Conservation (phyloP, 768 basidiomycete species). For the Pilatotrama ljubarskyi region DNA sequence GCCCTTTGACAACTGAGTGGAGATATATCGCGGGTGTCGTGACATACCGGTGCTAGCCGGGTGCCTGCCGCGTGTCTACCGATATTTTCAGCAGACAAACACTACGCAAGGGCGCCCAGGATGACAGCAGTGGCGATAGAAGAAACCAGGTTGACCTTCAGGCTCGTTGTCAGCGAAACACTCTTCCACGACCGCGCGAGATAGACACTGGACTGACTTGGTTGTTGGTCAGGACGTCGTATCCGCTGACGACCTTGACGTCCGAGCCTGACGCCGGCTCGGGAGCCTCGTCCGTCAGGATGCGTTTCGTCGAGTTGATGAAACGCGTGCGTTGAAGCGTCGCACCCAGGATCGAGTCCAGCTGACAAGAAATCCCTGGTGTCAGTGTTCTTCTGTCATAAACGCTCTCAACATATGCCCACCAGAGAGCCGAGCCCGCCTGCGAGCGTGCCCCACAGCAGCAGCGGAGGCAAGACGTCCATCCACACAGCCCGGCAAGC, state of each 20-base stretch:
- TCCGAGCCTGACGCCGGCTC: slow-evolving; percentile 37
- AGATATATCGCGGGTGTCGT: too few species aligned
- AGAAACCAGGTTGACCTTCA: slow-evolving; percentile 47
- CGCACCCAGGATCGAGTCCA: slow-evolving; percentile 87
- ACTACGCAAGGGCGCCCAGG: slow-evolving; percentile 38
- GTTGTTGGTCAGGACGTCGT: slow-evolving; percentile 78
- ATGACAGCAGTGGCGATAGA: slow-evolving; percentile 39
- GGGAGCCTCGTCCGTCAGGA: slow-evolving; percentile 59
- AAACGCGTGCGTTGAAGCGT: slow-evolving; percentile 82
- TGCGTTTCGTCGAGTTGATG: slow-evolving; percentile 55
- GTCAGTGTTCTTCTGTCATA: too few species aligned
- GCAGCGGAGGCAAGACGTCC: slow-evolving; percentile 41
- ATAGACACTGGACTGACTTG: slow-evolving; percentile 46
- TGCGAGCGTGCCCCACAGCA: slow-evolving; percentile 60
- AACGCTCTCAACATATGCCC: slow-evolving; percentile 33
- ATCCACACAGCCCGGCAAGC: slow-evolving; percentile 47
- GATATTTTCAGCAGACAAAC: background rate
- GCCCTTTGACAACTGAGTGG: too few species aligned
- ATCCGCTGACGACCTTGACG: slow-evolving; percentile 60
- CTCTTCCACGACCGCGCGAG: background rate
- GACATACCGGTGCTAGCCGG: too few species aligned
- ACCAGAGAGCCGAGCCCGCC: slow-evolving; percentile 84
- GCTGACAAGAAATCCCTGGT: too few species aligned
- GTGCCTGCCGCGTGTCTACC: background rate
- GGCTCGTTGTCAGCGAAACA: slow-evolving; percentile 9